phyloP scores from a whole-genome alignment of 75 land plant genomes.

The Sequoiadendron giganteum region DNA sequence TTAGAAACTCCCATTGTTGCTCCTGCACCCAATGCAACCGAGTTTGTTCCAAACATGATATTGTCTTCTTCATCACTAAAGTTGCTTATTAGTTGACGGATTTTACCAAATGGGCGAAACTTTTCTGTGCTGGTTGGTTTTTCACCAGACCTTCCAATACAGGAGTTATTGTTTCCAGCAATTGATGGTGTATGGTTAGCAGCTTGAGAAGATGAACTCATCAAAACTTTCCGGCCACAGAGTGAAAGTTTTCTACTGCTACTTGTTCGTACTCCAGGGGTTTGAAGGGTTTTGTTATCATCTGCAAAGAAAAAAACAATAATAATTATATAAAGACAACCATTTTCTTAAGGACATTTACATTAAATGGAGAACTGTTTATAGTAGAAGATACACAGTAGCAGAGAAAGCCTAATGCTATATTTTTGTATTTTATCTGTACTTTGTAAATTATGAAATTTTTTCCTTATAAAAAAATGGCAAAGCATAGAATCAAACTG shows the following conservation, averaged over 20 bases:
- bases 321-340: background rate
- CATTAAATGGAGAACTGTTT: background rate
- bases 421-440: background rate
- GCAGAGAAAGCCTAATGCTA: background rate
- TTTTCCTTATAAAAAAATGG: background rate
- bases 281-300: background rate
- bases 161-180: slow-evolving; percentile 13
- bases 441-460: background rate
- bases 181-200: slow-evolving; percentile 3
- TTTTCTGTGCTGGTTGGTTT: slow-evolving; percentile 21
- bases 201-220: slow-evolving; percentile 9
- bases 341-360: background rate
- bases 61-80: slow-evolving; percentile 47
- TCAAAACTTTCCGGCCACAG: slow-evolving; percentile 19
- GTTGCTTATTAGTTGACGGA: slow-evolving; percentile 34
- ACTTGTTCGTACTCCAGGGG: background rate
- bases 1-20: slow-evolving; percentile 5
- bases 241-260: slow-evolving; percentile 48
- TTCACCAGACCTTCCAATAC: slow-evolving; percentile 3
- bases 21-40: background rate
- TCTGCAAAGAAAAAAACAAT: slow-evolving; percentile 3
- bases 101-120: slow-evolving; percentile 49
- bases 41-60: background rate
- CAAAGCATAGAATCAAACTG: background rate
- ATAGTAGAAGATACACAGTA: background rate